Evolutionary conservation across 2,329 filamentous ascomycete genomes (phyloP).

Genomic region (Paecilomyces dactylethromorphus): DNA sequence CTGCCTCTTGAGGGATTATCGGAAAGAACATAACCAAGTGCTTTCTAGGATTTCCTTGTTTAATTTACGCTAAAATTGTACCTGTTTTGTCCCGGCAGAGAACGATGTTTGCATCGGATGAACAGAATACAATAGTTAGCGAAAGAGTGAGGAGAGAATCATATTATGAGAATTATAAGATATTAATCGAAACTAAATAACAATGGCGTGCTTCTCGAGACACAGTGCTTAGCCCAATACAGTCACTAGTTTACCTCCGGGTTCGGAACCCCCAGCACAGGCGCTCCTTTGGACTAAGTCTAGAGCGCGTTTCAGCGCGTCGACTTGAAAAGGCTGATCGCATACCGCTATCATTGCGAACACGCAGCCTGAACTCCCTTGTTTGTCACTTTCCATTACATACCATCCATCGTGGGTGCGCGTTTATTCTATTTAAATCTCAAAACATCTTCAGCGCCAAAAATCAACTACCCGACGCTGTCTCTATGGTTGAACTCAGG

Average conservation of each 20-base stretch:
- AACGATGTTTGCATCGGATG: too few relatives aligned
- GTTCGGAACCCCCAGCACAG: background rate
- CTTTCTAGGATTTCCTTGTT: too few relatives aligned
- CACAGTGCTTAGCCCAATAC: background rate
- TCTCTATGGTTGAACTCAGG: slow-evolving; percentile 50
- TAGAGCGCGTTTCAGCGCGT: background rate
- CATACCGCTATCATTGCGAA: background rate
- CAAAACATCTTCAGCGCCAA: background rate
- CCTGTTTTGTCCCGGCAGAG: too few relatives aligned
- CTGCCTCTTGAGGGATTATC: too few relatives aligned
- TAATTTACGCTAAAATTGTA: background rate
- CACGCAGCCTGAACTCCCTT: background rate
- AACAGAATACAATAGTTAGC: background rate
- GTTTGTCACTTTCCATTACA: background rate
- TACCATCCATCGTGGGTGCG: too few relatives aligned
- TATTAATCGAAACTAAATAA: background rate
- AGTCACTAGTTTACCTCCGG: background rate
- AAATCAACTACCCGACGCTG: background rate
- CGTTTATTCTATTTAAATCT: background rate
- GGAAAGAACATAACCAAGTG: too few relatives aligned
- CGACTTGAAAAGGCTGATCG: background rate
- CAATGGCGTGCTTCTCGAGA: background rate
- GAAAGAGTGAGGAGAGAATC: background rate
- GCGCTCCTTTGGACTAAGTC: background rate
- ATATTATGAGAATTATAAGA: too few relatives aligned